phyloP scores from a whole-genome alignment of 768 basidiomycete species.

The Lenzites betulinus region DNA sequence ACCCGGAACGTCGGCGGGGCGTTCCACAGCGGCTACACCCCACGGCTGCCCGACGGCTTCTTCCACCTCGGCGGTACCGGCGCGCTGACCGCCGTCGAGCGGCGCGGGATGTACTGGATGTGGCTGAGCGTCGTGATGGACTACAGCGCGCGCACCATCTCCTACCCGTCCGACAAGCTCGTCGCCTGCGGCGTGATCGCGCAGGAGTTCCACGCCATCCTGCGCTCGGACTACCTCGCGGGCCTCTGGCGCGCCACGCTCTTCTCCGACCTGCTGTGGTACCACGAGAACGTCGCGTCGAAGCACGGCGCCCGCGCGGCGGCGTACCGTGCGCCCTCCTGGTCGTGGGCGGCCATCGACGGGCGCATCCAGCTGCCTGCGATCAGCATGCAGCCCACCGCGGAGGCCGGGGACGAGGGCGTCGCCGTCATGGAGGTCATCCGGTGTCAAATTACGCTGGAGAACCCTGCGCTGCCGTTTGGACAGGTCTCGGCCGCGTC shows the following conservation, averaged over 20 bases:
- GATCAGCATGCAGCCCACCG: no score
- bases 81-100: not conserved
- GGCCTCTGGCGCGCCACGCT: conserved; percentile 10
- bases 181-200: conserved; percentile 13
- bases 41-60: conserved; percentile 1
- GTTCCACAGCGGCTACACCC: not conserved
- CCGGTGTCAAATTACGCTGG: no score
- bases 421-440: no score
- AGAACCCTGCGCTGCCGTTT: no score
- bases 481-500: no score
- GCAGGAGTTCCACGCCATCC: conserved; percentile 7
- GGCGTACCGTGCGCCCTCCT: conserved; percentile 9
- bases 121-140: conserved; percentile 8
- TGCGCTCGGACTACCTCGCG: conserved; percentile 12
- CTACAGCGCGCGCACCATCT: conserved; percentile 6
- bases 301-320: not conserved
- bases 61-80: not conserved
- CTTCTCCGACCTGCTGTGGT: conserved; percentile 12
- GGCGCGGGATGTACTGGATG: not conserved
- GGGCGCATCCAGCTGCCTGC: not conserved
- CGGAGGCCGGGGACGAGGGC: no score
- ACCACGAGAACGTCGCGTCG: not conserved
- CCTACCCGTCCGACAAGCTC: conserved; percentile 16
- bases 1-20: conserved; percentile 1
- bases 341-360: conserved; percentile 19